Base-by-base conservation (phyloP, 2,329 filamentous ascomycete genomes). In the Bipolaris zeicola region DNA sequence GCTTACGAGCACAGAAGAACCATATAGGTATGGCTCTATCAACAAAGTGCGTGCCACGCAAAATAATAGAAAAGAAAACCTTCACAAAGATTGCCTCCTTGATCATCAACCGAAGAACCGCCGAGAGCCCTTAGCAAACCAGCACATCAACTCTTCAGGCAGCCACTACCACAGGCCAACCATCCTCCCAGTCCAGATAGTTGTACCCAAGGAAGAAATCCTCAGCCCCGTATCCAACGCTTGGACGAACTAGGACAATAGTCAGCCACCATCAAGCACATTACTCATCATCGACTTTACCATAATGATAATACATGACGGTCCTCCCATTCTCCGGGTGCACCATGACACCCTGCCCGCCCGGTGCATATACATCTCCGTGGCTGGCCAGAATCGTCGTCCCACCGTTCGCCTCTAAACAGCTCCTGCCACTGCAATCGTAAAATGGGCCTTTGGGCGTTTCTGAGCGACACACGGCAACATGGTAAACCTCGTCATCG, bases 331-430 rank as follows among this genome's bases (percentile, higher is more conserved):
- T 51, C 6, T 62, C 58, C 5, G 56, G 42, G 36, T 68, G 54
- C 13, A 61, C 50, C 51, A 71, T 57, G 3, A 75, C 51, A 0
- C 70, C 71, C 48, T 75, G 71, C 1, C 72, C 73, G 8, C 72
- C 72, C 3, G 72, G 71, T 31, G 69, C 71, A 64, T 74, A 75
- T 3, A 74, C 60, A 61, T 73, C 65, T 1, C 60, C 83, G 64
- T 89, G 85, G 31, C 81, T 85, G 50, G 79, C 80, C 0, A 89
- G 76, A 0, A 90, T 81, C 4, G 83, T 71, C 0, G 83, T 86
- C 2, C 87, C 87, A 2, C 87, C 87, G 47, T 80, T 80, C 3
- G 77, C 63, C 1, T 76, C 79, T 65, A 85, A 85, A 51, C 72
- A 75, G 34, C 64, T 50, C 34, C 50, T 65, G 3, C 66, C 70